Evolutionary conservation across 2,329 filamentous ascomycete species (phyloP).

Genomic region (Pochonia chlamydosporia): DNA sequence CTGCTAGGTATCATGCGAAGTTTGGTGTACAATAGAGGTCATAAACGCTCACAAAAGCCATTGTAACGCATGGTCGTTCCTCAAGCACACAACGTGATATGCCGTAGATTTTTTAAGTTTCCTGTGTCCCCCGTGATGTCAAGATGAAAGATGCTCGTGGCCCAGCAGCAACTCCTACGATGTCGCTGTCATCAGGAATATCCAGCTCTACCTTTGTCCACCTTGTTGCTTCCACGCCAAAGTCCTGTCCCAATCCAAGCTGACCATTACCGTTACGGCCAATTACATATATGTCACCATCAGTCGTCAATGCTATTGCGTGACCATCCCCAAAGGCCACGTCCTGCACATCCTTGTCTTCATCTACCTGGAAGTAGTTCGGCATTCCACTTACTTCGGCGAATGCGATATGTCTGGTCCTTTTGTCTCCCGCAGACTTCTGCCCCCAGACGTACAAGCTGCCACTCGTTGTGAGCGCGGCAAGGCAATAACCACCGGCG

Average conservation of each 20-base stretch:
- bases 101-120: not conserved
- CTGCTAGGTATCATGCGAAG: conserved; percentile 18
- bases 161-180: conserved; percentile 42
- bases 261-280: conserved; percentile 56
- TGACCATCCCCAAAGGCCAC: conserved; percentile 54
- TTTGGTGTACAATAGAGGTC: conserved; percentile 44
- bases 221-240: conserved; percentile 12
- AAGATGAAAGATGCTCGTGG: conserved; percentile 44
- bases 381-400: conserved; percentile 26
- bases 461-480: conserved; percentile 50
- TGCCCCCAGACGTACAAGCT: conserved; percentile 59
- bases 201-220: conserved; percentile 33
- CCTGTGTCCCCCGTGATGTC: conserved; percentile 14
- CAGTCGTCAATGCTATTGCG: conserved; percentile 46
- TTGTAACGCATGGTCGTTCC: not conserved
- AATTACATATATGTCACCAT: conserved; percentile 45
- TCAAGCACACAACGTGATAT: not conserved
- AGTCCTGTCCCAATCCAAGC: conserved; percentile 37
- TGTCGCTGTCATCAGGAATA: conserved; percentile 17
- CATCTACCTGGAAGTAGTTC: conserved; percentile 39
- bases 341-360: conserved; percentile 47
- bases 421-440: conserved; percentile 15
- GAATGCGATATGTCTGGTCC: conserved; percentile 17
- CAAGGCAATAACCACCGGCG: conserved; percentile 51
- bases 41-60: conserved; percentile 27